These are phyloP conservation scores for Citrullus amarus DNA, from an alignment of 306 rosid species.

Conservation along the genomic window DNA sequence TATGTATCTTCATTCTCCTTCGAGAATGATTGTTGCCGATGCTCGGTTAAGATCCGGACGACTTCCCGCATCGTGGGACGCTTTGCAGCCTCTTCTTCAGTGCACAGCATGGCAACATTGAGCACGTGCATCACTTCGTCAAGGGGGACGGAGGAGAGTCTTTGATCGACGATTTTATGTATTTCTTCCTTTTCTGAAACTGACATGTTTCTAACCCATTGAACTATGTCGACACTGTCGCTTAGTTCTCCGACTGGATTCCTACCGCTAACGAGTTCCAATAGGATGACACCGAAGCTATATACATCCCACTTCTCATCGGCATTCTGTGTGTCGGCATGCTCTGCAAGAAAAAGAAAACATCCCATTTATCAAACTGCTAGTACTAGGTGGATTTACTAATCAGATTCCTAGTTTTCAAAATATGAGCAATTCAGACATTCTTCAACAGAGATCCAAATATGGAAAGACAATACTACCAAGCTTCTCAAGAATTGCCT, in stretches of 20 bases:
- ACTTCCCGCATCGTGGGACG: conserved; percentile 95
- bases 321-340: neutral
- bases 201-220: conserved; percentile 29
- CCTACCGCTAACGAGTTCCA: neutral
- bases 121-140: conserved; percentile 83
- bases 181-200: conserved; percentile 35
- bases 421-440: neutral
- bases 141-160: conserved; percentile 81
- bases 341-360: neutral
- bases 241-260: neutral
- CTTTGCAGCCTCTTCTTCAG: conserved; percentile 89
- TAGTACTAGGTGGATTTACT: neutral
- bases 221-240: conserved; percentile 36
- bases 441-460: neutral
- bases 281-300: conserved; percentile 39
- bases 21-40: conserved; percentile 44
- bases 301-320: conserved; percentile 1
- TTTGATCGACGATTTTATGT: conserved; percentile 54
- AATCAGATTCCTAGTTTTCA: neutral
- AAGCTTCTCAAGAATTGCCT: neutral
- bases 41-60: conserved; percentile 84
- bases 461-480: neutral
- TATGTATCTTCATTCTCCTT: conserved; percentile 9
- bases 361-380: neutral
- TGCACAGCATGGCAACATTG: conserved; percentile 86